phyloP scores from a whole-genome alignment of 208 protist species.

The Leishmania gerbilli region DNA sequence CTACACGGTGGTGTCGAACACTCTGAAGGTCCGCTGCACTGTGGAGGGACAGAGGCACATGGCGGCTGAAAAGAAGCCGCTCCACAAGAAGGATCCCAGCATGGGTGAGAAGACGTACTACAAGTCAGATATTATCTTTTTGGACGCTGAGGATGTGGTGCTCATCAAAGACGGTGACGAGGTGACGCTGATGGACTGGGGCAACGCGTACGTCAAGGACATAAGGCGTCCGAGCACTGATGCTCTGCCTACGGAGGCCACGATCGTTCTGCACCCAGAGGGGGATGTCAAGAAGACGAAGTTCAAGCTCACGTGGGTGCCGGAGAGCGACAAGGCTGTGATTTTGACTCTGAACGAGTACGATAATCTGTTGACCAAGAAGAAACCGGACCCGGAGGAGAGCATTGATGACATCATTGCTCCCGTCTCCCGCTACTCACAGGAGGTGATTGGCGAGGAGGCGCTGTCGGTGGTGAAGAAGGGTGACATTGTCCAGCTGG shows the following conservation, averaged over 20 bases:
- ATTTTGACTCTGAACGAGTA: conserved; percentile 91
- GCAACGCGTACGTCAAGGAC: conserved; percentile 93
- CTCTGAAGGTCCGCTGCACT: conserved; percentile 77
- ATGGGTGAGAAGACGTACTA: conserved; percentile 94
- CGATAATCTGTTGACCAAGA: conserved; percentile 97
- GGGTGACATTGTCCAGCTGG: conserved; percentile 96
- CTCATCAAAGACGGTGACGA: conserved; percentile 94
- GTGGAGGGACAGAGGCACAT: conserved; percentile 70
- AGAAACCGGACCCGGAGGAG: conserved; percentile 95
- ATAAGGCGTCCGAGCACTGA: conserved; percentile 53
- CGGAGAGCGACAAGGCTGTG: conserved; percentile 74
- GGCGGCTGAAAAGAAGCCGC: conserved; percentile 58
- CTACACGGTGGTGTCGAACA: conserved; percentile 93
- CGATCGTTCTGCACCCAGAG: conserved; percentile 85
- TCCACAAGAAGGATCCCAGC: conserved; percentile 95
- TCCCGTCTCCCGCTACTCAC: conserved; percentile 76
- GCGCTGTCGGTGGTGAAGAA: conserved; percentile 86
- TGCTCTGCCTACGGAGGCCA: conserved; percentile 62
- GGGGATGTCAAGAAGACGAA: conserved; percentile 98
- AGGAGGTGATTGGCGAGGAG: conserved; percentile 87
- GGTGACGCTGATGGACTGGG: conserved; percentile 99
- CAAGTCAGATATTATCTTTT: conserved; percentile 87
- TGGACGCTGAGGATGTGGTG: conserved; percentile 95
- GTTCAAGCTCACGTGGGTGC: conserved; percentile 98
- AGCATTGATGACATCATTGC: conserved; percentile 94